Percentiles rank a stretch among this genome's conserved stretches.
phyloP scores from a whole-genome alignment of 768 basidiomycete species.

The Epithele typhae region DNA sequence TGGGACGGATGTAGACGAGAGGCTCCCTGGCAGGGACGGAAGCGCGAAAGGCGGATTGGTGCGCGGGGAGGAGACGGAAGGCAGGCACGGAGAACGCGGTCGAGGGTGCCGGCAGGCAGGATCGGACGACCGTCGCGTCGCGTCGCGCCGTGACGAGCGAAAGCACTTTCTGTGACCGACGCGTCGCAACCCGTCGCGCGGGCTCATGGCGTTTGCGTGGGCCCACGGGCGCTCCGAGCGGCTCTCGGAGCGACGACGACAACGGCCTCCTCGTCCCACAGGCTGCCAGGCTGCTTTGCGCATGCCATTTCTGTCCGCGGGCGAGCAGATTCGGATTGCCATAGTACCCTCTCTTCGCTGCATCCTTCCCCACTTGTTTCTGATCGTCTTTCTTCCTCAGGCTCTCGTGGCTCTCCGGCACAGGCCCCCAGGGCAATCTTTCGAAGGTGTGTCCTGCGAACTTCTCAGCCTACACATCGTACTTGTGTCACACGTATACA shows the following conservation, averaged over 20 bases:
- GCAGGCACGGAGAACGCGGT: no score
- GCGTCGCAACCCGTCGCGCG: not conserved
- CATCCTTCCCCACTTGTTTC: not conserved
- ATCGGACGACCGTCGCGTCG: not conserved
- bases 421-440: conserved; percentile 40
- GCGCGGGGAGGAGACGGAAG: no score
- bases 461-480: not conserved
- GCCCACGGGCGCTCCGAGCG: not conserved
- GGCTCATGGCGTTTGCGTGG: not conserved
- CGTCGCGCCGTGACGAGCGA: not conserved
- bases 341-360: conserved; percentile 7
- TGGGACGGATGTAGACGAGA: no score
- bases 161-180: not conserved
- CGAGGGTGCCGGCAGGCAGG: not conserved
- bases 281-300: not conserved
- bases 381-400: conserved; percentile 23
- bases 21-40: no score
- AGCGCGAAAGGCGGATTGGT: no score
- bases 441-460: conserved; percentile 31
- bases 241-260: conserved; percentile 5
- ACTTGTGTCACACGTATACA: not conserved
- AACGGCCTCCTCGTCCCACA: not conserved
- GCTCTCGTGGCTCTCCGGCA: conserved; percentile 42
- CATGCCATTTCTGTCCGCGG: not conserved
- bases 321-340: conserved; percentile 11